Conservation (phyloP, 371 early-diverging fungal genomes). For the Cokeromyces recurvatus region DNA sequence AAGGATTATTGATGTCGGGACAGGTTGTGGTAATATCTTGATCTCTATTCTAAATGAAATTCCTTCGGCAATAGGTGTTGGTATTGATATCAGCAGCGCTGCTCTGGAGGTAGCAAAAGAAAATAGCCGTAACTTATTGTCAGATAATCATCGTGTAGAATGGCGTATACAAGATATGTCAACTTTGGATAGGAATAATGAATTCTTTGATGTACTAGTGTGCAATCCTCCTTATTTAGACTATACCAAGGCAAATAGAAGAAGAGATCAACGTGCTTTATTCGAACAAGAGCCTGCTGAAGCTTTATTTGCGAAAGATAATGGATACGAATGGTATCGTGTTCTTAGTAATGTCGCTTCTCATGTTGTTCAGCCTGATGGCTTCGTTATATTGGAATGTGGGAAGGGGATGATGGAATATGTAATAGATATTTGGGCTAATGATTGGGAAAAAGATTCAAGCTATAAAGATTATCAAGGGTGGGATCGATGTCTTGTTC, state of each 20-base stretch:
- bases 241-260: slow-evolving; percentile 22
- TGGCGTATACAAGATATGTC: slow-evolving; percentile 45
- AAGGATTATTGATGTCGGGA: slow-evolving; percentile 67
- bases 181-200: slow-evolving; percentile 9
- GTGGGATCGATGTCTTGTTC: slow-evolving; percentile 60
- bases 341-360: slow-evolving; percentile 40
- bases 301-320: slow-evolving; percentile 62
- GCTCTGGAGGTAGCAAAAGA: slow-evolving; percentile 54
- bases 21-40: slow-evolving; percentile 71
- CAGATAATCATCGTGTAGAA: slow-evolving; percentile 18
- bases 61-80: slow-evolving; percentile 40
- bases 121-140: slow-evolving; percentile 33
- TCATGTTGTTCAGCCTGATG: slow-evolving; percentile 30
- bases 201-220: slow-evolving; percentile 59
- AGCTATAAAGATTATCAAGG: slow-evolving; percentile 49
- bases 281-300: slow-evolving; percentile 59
- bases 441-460: slow-evolving; percentile 38
- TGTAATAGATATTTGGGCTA: slow-evolving; percentile 56
- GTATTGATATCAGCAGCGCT: slow-evolving; percentile 59
- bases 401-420: slow-evolving; percentile 64
- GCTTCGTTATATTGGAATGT: slow-evolving; percentile 57
- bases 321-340: slow-evolving; percentile 64
- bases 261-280: slow-evolving; percentile 24
- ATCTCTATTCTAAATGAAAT: slow-evolving; percentile 48
- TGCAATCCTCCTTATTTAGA: slow-evolving; percentile 79